Base-by-base conservation (phyloP, 371 early-diverging fungal species). In the Capillidium rhysosporum region DNA sequence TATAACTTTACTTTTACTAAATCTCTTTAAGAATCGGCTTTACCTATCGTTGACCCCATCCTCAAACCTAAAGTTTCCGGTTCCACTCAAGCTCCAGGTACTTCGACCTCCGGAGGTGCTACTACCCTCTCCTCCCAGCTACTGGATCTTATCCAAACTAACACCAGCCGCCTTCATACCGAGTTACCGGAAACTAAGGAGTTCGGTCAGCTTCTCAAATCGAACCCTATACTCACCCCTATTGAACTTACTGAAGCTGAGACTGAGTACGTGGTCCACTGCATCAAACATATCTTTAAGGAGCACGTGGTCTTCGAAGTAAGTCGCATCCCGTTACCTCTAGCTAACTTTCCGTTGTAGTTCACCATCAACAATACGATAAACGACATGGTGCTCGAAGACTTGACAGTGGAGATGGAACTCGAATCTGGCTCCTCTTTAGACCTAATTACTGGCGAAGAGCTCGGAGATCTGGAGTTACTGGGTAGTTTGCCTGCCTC, bases 261-360 rank as follows among this genome's bases (percentile, higher is more conserved):
- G 65, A 89, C 90, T 0, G 98, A 97, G 65, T 97, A 97, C 66
- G 81, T 82, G 40, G 88, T 97, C 49, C 70, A 75, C 9, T 86
- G 84, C 58, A 68, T 88, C 57, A 93, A 94, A 70, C 98, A 97
- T 61, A 77, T 93, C 16, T 95, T 89, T 65, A 66, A 76, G 44
- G 71, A 77, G 38, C 91, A 93, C 55, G 58, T 95, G 56, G 89
- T 97, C 5, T 92, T 95, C 75, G 92, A 97, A 72, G 79, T 78
- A 72, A 21, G 45, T 25, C 2, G 18, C 29, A 7, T 18, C 18
- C 18, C 8, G 18, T 16, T 18, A 14, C 16, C 8, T 43, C 18
- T 18, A 43, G 7, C 29, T 18, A 40, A 57, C 44, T n/a, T 52
- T 12, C n/a, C n/a, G n/a, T 60, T 18, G 16, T 20, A 30, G 40